A percentile compares a stretch with the other conserved stretches of the same genome.
These are phyloP conservation scores for Annona cherimola DNA, from an alignment of 164 flowering plant species.

Conservation along the genomic window DNA sequence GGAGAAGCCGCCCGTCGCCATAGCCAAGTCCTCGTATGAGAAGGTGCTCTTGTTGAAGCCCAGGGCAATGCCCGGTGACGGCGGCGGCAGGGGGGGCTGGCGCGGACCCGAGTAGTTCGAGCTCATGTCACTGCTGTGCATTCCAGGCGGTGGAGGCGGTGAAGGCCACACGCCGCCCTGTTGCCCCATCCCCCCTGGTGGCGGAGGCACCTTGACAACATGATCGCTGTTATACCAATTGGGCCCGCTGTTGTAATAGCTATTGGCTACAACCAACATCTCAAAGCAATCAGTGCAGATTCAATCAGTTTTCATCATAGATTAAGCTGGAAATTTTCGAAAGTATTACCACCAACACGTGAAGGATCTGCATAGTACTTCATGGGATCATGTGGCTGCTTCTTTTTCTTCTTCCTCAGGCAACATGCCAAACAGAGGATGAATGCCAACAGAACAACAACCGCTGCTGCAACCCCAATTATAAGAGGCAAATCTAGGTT, in stretches of 20 bases:
- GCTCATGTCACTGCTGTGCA: conserved; percentile 39
- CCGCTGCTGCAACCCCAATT: conserved; percentile 31
- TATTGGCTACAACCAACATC: conserved; percentile 13
- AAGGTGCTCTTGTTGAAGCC: conserved; percentile 68
- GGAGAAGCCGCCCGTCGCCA: conserved; percentile 65
- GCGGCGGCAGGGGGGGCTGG: conserved; percentile 39
- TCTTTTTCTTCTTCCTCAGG: conserved; percentile 31
- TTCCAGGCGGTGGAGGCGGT: conserved; percentile 28
- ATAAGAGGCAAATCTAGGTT: conserved; percentile 11
- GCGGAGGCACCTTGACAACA: conserved; percentile 21
- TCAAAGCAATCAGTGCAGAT: background rate
- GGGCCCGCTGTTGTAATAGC: conserved; percentile 21
- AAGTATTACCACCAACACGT: conserved; percentile 18
- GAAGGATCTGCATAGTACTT: conserved; percentile 24
- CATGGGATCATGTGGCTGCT: conserved; percentile 17
- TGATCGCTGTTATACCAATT: conserved; percentile 24
- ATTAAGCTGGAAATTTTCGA: background rate
- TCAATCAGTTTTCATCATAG: background rate
- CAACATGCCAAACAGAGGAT: conserved; percentile 18
- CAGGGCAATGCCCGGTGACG: conserved; percentile 43
- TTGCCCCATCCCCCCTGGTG: conserved; percentile 16
- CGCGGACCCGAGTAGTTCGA: conserved; percentile 44
- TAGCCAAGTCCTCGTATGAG: conserved; percentile 62
- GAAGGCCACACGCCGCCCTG: conserved; percentile 21
- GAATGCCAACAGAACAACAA: conserved; percentile 23